These are phyloP conservation scores for Pelargonium nanum DNA, from an alignment of 345 rosid species.

Conservation along the genomic window DNA sequence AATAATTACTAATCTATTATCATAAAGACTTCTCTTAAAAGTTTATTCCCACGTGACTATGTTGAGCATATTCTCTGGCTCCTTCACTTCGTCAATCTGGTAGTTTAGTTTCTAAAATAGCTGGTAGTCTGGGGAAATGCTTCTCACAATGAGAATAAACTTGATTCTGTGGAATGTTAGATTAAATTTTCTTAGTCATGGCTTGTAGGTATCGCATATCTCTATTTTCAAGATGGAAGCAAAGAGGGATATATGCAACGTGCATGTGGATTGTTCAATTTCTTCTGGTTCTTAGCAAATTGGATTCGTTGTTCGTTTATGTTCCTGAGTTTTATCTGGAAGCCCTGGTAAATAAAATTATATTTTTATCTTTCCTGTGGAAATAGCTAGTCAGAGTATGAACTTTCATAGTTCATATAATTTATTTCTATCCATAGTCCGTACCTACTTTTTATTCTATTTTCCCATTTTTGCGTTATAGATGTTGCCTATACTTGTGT, in stretches of 20 bases:
- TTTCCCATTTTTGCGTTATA: too few relatives aligned
- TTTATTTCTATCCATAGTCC: too few relatives aligned
- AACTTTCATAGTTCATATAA: too few relatives aligned
- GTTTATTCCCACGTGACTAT: too few relatives aligned
- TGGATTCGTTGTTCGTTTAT: conserved; percentile 69
- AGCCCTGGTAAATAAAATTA: conserved; percentile 49
- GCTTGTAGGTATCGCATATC: conserved; percentile 70
- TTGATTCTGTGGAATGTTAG: background rate
- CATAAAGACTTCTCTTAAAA: background rate
- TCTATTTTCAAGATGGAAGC: conserved; percentile 89
- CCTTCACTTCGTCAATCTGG: too few relatives aligned
- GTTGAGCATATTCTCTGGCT: too few relatives aligned
- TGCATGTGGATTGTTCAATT: conserved; percentile 94
- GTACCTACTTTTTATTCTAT: too few relatives aligned
- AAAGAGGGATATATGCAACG: conserved; percentile 94
- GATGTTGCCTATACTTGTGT: too few relatives aligned
- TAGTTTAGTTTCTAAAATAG: too few relatives aligned
- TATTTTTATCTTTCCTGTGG: background rate
- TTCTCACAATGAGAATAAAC: too few relatives aligned
- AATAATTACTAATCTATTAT: too few relatives aligned
- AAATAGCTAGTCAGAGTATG: background rate
- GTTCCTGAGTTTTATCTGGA: conserved; percentile 90
- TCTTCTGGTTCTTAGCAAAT: conserved; percentile 76
- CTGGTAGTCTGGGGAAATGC: too few relatives aligned
- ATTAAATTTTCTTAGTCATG: background rate